These are phyloP conservation scores for Hemisphaericaspora nanyangensis DNA, from an alignment of 805 yeast species.

Conservation along the genomic window DNA sequence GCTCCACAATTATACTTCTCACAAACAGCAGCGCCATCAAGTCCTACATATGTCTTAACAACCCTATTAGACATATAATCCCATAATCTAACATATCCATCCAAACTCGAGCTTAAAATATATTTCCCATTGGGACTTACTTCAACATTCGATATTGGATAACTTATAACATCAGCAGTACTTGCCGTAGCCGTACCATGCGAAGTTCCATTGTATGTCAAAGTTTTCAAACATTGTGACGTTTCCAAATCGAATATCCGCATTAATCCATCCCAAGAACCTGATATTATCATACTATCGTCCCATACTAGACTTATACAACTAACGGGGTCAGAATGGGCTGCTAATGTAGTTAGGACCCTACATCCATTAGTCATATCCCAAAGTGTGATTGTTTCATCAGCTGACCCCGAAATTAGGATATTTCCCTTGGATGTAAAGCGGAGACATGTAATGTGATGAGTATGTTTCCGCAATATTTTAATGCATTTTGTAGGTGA, in stretches of 20 bases:
- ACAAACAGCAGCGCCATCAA: constrained; percentile 30
- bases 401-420: constrained; percentile 78
- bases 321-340: constrained; percentile 89
- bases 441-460: constrained; percentile 68
- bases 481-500: constrained; percentile 45
- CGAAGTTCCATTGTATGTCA: constrained; percentile 70
- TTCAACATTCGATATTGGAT: constrained; percentile 71
- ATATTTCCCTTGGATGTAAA: constrained; percentile 76
- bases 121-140: constrained; percentile 80
- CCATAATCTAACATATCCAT: constrained; percentile 79
- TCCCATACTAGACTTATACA: constrained; percentile 71
- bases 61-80: constrained; percentile 79
- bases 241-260: constrained; percentile 82
- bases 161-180: constrained; percentile 42
- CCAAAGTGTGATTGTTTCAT: constrained; percentile 91
- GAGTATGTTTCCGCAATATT: constrained; percentile 74
- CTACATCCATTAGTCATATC: constrained; percentile 69
- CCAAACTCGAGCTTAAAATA: constrained; percentile 73
- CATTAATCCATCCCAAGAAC: constrained; percentile 89
- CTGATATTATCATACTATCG: constrained; percentile 78
- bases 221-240: constrained; percentile 88
- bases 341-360: constrained; percentile 75
- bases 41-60: constrained; percentile 61
- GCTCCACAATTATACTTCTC: constrained; percentile 53
- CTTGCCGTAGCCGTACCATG: constrained; percentile 59